These are phyloP conservation scores for Brassica cretica DNA, from an alignment of 345 rosid genomes.

Conservation along the genomic window DNA sequence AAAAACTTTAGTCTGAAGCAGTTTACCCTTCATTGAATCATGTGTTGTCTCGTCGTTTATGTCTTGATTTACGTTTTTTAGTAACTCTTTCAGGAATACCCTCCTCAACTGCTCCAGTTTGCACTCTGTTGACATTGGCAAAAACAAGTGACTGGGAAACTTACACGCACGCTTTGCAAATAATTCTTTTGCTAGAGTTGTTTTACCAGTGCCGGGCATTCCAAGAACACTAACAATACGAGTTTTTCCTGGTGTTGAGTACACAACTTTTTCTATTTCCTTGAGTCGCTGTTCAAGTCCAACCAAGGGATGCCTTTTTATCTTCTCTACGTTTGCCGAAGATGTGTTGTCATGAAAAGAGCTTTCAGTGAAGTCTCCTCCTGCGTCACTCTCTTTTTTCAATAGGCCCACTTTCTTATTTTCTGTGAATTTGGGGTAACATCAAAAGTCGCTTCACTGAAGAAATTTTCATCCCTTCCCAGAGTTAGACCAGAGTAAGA, in stretches of 20 bases:
- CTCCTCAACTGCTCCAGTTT: neutral
- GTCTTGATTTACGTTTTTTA: neutral
- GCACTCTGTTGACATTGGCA: neutral
- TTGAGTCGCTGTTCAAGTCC: neutral
- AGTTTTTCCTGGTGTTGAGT: neutral
- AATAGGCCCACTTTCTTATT: neutral
- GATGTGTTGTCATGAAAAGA: neutral
- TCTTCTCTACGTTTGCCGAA: neutral
- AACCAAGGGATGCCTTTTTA: neutral
- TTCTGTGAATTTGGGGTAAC: neutral
- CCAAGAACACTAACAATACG: conserved; percentile 25
- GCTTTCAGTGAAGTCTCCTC: neutral
- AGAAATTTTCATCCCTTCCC: neutral
- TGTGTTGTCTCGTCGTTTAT: neutral
- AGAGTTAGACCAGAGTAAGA: neutral
- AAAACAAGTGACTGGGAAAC: neutral
- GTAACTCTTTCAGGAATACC: conserved; percentile 2
- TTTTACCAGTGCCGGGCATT: conserved; percentile 8
- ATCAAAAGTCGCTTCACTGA: too few species aligned
- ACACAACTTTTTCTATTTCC: conserved; percentile 7
- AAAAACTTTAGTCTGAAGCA: neutral
- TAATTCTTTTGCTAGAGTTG: too few species aligned
- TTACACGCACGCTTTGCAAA: too few species aligned
- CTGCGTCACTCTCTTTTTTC: neutral
- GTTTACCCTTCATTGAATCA: neutral